A percentile compares a stretch with the other conserved stretches of the same genome.
Evolutionary conservation across 305 asterid species (phyloP).

Genomic region (Striga hermonthica): DNA sequence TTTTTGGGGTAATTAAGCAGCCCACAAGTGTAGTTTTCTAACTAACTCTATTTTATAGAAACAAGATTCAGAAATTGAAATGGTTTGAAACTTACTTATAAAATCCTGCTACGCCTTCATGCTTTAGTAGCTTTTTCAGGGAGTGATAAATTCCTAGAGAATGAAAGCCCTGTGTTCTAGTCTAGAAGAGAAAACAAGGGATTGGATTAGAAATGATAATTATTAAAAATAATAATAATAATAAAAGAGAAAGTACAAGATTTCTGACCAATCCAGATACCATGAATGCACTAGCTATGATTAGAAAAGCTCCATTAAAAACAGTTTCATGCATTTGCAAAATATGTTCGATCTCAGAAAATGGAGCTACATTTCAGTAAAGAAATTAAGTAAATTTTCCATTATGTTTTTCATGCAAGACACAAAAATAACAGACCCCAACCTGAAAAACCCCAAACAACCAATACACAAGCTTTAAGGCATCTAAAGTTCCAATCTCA

Average conservation of each 20-base stretch:
- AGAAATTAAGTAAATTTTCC: too few species aligned
- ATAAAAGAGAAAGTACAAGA: neutral
- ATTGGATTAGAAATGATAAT: slow-evolving; percentile 24
- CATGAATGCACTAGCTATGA: too few species aligned
- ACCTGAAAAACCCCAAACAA: too few species aligned
- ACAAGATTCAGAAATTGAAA: slow-evolving; percentile 9
- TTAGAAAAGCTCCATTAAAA: too few species aligned
- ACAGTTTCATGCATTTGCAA: too few species aligned
- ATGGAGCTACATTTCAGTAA: too few species aligned
- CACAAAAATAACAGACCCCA: too few species aligned
- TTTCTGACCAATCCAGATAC: too few species aligned
- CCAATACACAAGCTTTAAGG: too few species aligned
- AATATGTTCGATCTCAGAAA: too few species aligned
- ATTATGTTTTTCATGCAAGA: too few species aligned
- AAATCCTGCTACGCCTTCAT: slow-evolving; percentile 83
- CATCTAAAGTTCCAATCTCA: too few species aligned
- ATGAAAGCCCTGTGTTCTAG: slow-evolving; percentile 81
- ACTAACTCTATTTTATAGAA: neutral
- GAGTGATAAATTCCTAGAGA: slow-evolving; percentile 81
- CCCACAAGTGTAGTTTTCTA: neutral
- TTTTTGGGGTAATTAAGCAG: neutral
- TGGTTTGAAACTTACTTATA: slow-evolving; percentile 54
- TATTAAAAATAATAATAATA: neutral
- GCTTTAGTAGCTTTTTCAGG: slow-evolving; percentile 73
- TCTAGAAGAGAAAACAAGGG: slow-evolving; percentile 40